Evolutionary conservation across 495 filamentous ascomycete genomes (phyloP), one percentile per base, ranked within the genome.

Genomic region (Aspergillus funiculosus): DNA sequence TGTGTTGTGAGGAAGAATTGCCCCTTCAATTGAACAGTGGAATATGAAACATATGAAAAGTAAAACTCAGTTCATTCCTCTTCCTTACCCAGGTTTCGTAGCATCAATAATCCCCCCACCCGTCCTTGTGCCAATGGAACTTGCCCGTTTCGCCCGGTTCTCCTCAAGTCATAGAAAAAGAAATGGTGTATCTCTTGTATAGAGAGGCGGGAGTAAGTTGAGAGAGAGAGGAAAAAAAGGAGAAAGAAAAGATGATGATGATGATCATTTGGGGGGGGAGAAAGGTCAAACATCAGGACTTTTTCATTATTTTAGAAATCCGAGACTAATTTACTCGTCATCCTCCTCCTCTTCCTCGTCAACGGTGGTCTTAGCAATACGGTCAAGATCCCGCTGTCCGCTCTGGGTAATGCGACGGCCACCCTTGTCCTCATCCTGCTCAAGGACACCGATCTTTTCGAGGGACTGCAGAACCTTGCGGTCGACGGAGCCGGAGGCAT

Each of bases 351-450:
- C 68, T 64, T 73, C 70, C 62, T 74, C 71, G 48, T 72, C 71
- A 52, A 72, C 68, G 60, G 71, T 74, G 62, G 71, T 72, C 67
- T 71, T 72, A 61, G 71, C 71, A 53, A 74, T 74, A 86, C 92
- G 90, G 77, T 96, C 92, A 75, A 98, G 78, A 89, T 98, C 92
- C 69, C 92, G 86, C 79, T 96, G 92, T 55, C 92, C 92, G 62
- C 79, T 78, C 77, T 97, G 89, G 59, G 92, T 95, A 69, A 97
- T 97, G 59, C 92, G 80, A 58, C 92, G 85, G 57, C 92, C 92
- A 74, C 92, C 92, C 79, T 91, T 92, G 41, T 95, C 91, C 80
- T 94, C 90, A 65, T 96, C 88, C 63, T 80, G 69, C 85, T 98
- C 92, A 42, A 98, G 74, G 58, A 98, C 87, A 68, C 90, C 89